Conservation (phyloP, 192 early-diverging fungal genomes). For the Umbelopsis vinacea region DNA sequence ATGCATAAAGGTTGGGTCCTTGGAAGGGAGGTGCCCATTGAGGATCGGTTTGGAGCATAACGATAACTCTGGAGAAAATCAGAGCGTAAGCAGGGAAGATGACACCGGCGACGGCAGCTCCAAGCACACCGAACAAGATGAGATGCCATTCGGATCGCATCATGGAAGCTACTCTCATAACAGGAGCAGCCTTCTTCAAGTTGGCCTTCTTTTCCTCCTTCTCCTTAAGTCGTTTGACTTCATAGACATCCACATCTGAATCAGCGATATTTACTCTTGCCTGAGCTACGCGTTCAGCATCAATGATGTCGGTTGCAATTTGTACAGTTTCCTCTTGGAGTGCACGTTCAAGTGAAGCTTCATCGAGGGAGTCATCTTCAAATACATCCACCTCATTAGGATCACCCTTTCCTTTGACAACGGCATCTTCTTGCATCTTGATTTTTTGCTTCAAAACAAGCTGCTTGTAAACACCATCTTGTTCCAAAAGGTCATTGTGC, state of each 20-base stretch:
- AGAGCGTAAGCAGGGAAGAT: constrained; percentile 80
- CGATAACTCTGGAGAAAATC: constrained; percentile 57
- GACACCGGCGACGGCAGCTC: constrained; percentile 69
- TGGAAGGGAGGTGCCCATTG: constrained; percentile 30
- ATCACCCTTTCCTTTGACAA: not conserved
- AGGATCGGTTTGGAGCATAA: constrained; percentile 36
- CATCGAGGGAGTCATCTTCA: constrained; percentile 16
- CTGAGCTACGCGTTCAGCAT: constrained; percentile 14
- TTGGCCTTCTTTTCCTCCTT: constrained; percentile 42
- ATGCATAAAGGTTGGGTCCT: constrained; percentile 44
- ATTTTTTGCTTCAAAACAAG: constrained; percentile 73
- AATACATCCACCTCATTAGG: not conserved
- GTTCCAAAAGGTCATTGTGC: constrained; percentile 72
- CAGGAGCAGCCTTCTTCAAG: constrained; percentile 54
- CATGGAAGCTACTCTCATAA: constrained; percentile 48
- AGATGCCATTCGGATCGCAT: constrained; percentile 56
- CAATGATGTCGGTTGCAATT: constrained; percentile 13
- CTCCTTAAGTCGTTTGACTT: constrained; percentile 37
- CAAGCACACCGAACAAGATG: constrained; percentile 60
- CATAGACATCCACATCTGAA: constrained; percentile 30
- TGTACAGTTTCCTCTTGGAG: constrained; percentile 55
- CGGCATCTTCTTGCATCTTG: constrained; percentile 26
- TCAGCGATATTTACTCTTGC: constrained; percentile 20
- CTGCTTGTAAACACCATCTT: constrained; percentile 64
- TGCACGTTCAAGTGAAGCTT: constrained; percentile 26